Percentiles rank a stretch among this genome's conserved stretches.
phyloP scores from a whole-genome alignment of 257 asterid genomes.

The Anisodus acutangulus region DNA sequence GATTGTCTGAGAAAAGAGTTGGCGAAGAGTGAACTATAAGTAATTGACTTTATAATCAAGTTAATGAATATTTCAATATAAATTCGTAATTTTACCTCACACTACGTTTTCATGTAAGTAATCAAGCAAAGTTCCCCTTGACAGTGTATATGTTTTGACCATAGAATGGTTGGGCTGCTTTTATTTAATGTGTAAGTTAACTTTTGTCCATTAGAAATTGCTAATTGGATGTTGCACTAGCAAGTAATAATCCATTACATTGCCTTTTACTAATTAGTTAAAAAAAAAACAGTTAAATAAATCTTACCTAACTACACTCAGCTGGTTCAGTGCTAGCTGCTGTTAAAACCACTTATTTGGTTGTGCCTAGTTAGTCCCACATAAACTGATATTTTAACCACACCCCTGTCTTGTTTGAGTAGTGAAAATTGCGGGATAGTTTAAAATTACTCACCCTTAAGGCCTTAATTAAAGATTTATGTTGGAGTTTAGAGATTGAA shows the following conservation, averaged over 20 bases:
- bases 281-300: not conserved
- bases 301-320: slow-evolving; percentile 15
- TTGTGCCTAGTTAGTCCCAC: not conserved
- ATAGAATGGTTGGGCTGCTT: not conserved
- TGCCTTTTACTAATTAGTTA: not conserved
- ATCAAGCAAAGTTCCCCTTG: not conserved
- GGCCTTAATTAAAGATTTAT: no score
- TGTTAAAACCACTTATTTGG: slow-evolving; percentile 17
- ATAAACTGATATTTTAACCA: no score
- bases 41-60: not conserved
- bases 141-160: not conserved
- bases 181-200: not conserved
- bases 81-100: not conserved
- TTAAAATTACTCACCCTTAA: no score
- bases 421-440: no score
- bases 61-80: not conserved
- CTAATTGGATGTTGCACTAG: slow-evolving; percentile 9
- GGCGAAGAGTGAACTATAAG: not conserved
- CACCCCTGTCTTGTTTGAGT: no score
- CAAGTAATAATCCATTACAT: not conserved
- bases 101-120: not conserved
- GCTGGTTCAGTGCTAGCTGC: slow-evolving; percentile 6
- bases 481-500: no score
- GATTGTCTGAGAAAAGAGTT: not conserved
- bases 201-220: not conserved